Evolutionary conservation across 2,329 filamentous ascomycete species (phyloP).

Genomic region (Coniella vitis): DNA sequence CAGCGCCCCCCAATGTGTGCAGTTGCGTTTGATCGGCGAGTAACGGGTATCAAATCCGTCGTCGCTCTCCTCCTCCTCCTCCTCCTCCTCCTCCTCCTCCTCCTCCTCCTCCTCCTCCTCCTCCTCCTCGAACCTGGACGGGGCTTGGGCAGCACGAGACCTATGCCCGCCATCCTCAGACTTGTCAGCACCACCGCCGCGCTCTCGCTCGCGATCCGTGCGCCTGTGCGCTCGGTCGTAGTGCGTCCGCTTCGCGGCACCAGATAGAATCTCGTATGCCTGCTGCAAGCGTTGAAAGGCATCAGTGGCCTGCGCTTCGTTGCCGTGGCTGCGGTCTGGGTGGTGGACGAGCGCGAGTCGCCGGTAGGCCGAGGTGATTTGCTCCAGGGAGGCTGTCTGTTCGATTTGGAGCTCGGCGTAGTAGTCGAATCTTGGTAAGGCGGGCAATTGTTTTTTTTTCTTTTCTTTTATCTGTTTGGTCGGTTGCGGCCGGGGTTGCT

Average conservation of each 20-base stretch:
- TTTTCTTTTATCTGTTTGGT: too few relatives aligned
- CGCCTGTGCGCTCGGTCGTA: too few relatives aligned
- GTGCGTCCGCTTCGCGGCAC: slow-evolving; percentile 14
- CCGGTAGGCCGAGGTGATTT: slow-evolving; percentile 21
- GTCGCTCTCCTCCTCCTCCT: too few relatives aligned
- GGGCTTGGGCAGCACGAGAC: too few relatives aligned
- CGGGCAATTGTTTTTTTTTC: not conserved
- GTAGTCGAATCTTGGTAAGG: slow-evolving; percentile 16
- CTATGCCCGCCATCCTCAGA: not conserved
- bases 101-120: not conserved
- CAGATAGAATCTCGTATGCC: slow-evolving; percentile 22
- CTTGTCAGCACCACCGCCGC: not conserved
- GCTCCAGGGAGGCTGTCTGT: slow-evolving; percentile 15
- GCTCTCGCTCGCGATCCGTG: too few relatives aligned
- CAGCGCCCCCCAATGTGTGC: too few relatives aligned
- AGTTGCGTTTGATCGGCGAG: too few relatives aligned
- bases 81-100: too few relatives aligned
- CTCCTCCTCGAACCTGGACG: not conserved
- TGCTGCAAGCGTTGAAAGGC: slow-evolving; percentile 22
- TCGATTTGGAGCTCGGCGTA: slow-evolving; percentile 23
- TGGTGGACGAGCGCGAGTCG: slow-evolving; percentile 21
- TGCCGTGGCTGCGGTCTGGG: slow-evolving; percentile 22
- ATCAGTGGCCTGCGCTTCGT: slow-evolving; percentile 18
- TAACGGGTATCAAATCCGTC: too few relatives aligned
- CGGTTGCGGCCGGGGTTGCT: too few relatives aligned